These are phyloP conservation scores for Crithidia mellificae DNA, from an alignment of 208 protist species.

Conservation along the genomic window DNA sequence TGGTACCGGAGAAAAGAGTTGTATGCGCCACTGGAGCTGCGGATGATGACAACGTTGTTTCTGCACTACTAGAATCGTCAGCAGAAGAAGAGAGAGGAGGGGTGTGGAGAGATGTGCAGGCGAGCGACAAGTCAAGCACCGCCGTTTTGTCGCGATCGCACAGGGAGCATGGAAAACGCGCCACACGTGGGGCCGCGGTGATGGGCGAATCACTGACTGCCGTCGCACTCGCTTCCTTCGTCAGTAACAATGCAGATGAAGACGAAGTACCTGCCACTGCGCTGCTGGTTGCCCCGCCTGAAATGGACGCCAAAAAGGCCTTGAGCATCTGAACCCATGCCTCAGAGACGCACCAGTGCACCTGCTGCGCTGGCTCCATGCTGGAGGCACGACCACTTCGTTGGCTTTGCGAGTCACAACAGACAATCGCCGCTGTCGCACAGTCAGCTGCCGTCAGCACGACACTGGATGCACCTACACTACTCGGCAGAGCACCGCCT, in stretches of 20 bases:
- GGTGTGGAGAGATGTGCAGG: conserved; percentile 31
- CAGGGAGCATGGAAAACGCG: conserved; percentile 59
- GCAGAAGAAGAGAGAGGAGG: background rate
- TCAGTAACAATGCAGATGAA: too few species aligned
- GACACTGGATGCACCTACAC: background rate
- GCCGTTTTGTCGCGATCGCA: conserved; percentile 39
- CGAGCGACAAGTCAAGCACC: conserved; percentile 28
- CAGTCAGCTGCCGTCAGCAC: conserved; percentile 25
- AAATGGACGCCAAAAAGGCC: conserved; percentile 27
- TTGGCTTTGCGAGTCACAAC: background rate
- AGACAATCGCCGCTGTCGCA: background rate
- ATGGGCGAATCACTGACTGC: too few species aligned
- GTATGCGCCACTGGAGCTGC: conserved; percentile 43
- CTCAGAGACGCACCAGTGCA: conserved; percentile 38
- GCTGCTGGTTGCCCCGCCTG: background rate
- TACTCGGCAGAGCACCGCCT: background rate
- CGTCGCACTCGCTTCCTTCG: too few species aligned
- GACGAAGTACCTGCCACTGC: background rate
- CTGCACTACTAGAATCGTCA: background rate
- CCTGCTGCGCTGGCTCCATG: background rate
- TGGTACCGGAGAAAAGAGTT: conserved; percentile 75
- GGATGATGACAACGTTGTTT: background rate
- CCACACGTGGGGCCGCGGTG: background rate
- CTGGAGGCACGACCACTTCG: background rate
- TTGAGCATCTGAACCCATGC: conserved; percentile 34